Base-by-base conservation (phyloP, 306 rosid species). In the Cucurbita argyrosperma region DNA sequence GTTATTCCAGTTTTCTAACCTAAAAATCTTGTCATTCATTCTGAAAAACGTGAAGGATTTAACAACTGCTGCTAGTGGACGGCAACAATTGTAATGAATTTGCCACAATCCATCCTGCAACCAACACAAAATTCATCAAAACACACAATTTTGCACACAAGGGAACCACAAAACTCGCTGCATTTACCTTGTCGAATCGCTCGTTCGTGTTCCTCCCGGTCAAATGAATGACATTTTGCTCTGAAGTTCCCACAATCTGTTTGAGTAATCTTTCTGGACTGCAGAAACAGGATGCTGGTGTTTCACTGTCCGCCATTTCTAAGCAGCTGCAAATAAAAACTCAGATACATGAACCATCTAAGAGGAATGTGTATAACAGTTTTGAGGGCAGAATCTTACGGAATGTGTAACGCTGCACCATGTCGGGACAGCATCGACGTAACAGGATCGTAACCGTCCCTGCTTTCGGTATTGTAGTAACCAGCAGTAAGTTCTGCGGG, bases 401-500 rank as follows among this genome's bases (percentile, higher is more conserved):
- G 71, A 26, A 82, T 55, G 38, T 82, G 82, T 51, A 82, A 71
- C 23, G 82, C 82, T 64, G 78, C 82, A 13, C 82, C 82, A 82
- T 79, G 82, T 57, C 76, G 78, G 72, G 82, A 82, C 75, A 76
- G 39, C 76, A 78, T 66, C 30, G 77, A 72, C 39, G 82, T 81
- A 37, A 82, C 74, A 37, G 62, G 73, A 64, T 82, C 82, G 56
- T 82, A 82, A 70, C 85, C 82, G 46, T 82, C 78, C 78, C 72
- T 71, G 21, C 15, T 11, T n/a, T 77, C 77, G 46, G 78, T 78
- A 57, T 82, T 82, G 75, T 75, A 75, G 78, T 82, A 82, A 62
- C 85, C 82, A 10, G 85, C 82, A 47, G 85, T 82, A 39, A 82
- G 85, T 75, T 82, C 80, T 65, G 80, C 82, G 7, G 80, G 78